Evolutionary conservation across 306 rosid species (phyloP), one percentile per base, ranked within the genome.

Genomic region (Pyrus bretschneideri): DNA sequence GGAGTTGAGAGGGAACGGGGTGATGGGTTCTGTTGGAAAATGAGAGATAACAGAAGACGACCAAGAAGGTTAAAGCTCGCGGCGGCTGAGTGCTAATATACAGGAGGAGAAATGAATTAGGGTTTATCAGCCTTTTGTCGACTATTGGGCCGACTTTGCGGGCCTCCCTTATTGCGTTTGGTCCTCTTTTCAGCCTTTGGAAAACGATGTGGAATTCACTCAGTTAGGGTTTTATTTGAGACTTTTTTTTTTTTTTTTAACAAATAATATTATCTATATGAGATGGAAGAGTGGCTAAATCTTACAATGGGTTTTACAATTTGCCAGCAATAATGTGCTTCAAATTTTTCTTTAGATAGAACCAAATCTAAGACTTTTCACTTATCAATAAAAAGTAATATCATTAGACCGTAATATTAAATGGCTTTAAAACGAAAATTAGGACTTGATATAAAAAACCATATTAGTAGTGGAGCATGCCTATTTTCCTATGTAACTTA

Each of bases 271-370:
- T 38, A 38, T 38, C 2, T 38, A 38, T 2, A 38, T 0, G 7
- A 38, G 9, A 0, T 38, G 0, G 0, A 2, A 0, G 7, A 35
- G 9, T 38, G 9, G 10, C 0, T 38, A 1, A 38, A 38, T 2
- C 2, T 38, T 0, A 38, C n/a, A n/a, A n/a, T n/a, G 0, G 0
- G 2, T 2, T 35, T 35, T 9, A 35, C 0, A 35, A 38, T 38
- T 38, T 7, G 2, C 2, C 7, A 38, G 2, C 2, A 1, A 38
- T 38, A 38, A 38, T 38, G 2, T 38, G 0, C 10, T 38, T 38
- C 42, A 6, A 6, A 0, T 38, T 38, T 38, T 0, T 0, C 9
- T 38, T 6, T 7, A 0, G 42, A 38, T 38, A 38, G 2, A 38
- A 38, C 10, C 42, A 2, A 38, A 38, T 0, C 10, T 38, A 38